Conservation (phyloP, 352 stramenopile genomes). For the Globisporangium okanoganense region DNA sequence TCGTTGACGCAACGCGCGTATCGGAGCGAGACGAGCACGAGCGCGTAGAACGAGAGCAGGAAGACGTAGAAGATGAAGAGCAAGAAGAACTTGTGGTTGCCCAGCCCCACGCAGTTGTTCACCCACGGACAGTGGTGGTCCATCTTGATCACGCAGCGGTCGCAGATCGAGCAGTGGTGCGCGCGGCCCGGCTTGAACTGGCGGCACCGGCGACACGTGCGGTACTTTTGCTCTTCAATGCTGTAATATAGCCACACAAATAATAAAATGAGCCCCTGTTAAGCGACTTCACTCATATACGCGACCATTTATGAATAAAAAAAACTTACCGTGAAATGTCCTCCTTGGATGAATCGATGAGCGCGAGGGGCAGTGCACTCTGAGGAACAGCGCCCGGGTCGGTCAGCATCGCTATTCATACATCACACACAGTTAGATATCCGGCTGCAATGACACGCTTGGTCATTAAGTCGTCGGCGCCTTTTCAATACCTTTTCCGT, state of each 20-base stretch:
- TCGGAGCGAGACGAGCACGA: slow-evolving; percentile 91
- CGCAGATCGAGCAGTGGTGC: slow-evolving; percentile 96
- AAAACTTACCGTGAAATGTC: slow-evolving; percentile 52
- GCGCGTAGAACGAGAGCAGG: slow-evolving; percentile 92
- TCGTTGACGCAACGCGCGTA: slow-evolving; percentile 87
- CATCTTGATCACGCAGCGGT: slow-evolving; percentile 97
- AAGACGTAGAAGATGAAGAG: slow-evolving; percentile 93
- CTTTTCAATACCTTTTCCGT: slow-evolving; percentile 86
- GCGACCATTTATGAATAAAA: neutral
- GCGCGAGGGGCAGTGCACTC: slow-evolving; percentile 85
- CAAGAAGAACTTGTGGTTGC: slow-evolving; percentile 98
- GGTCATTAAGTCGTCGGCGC: neutral
- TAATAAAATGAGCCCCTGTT: neutral
- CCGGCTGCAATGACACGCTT: too few relatives aligned
- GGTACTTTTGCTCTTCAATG: slow-evolving; percentile 79
- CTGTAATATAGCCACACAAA: slow-evolving; percentile 20
- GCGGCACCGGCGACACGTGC: slow-evolving; percentile 89
- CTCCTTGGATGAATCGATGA: slow-evolving; percentile 73
- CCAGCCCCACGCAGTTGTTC: slow-evolving; percentile 99
- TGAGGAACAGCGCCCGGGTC: slow-evolving; percentile 96
- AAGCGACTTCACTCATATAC: neutral
- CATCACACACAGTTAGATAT: neutral
- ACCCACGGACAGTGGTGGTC: slow-evolving; percentile 99
- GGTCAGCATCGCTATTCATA: slow-evolving; percentile 92
- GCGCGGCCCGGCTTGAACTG: slow-evolving; percentile 96